Conservation (phyloP, 1,139 yeast species). For the Pichia sp. region DNA sequence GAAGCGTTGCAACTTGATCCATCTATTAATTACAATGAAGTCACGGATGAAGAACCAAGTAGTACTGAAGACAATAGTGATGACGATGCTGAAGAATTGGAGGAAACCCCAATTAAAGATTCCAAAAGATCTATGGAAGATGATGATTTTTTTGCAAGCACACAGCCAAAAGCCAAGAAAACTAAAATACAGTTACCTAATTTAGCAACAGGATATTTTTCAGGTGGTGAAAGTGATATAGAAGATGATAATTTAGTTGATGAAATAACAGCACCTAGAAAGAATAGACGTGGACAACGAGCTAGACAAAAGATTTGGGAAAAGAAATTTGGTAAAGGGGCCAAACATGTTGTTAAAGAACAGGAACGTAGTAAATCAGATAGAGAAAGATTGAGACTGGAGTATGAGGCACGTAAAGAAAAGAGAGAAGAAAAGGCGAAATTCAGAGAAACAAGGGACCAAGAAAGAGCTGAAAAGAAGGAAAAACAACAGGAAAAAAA, state of each 20-base stretch:
- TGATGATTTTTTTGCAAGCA: conserved; percentile 39
- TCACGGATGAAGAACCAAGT: conserved; percentile 49
- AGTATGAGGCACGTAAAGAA: conserved; percentile 66
- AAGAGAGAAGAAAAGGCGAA: conserved; percentile 53
- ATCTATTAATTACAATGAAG: conserved; percentile 49
- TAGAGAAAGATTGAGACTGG: conserved; percentile 52
- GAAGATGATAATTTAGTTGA: conserved; percentile 51
- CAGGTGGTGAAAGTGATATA: conserved; percentile 63
- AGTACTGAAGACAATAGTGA: conserved; percentile 17
- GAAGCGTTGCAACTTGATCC: conserved; percentile 32
- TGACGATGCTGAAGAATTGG: conserved; percentile 7
- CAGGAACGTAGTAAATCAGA: conserved; percentile 46
- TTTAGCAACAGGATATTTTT: conserved; percentile 68
- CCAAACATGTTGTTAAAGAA: conserved; percentile 75
- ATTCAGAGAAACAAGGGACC: conserved; percentile 10
- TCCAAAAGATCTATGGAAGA: conserved; percentile 23
- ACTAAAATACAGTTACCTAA: conserved; percentile 48
- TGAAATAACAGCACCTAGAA: conserved; percentile 48
- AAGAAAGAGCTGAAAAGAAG: conserved; percentile 41
- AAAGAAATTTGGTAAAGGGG: conserved; percentile 71
- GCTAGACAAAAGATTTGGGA: conserved; percentile 98
- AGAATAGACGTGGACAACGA: conserved; percentile 93
- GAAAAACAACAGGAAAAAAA: conserved; percentile 20
- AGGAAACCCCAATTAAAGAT: conserved; percentile 15
- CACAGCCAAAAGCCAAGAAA: conserved; percentile 19